Evolutionary conservation across 176 grass and related monocot species (phyloP).

Genomic region (Areca catechu): DNA sequence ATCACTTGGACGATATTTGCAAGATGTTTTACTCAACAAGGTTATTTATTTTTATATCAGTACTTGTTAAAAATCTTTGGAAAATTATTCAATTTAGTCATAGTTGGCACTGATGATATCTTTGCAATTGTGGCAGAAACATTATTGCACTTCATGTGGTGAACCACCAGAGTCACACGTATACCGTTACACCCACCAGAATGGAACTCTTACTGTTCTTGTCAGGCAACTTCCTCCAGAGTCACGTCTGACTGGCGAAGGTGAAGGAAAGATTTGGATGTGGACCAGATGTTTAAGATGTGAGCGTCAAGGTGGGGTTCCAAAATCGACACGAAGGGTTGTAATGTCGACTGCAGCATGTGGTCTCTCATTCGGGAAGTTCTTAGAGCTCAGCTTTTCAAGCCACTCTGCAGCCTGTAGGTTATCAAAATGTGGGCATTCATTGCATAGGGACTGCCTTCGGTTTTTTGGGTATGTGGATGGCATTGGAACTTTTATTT

Average conservation of each 20-base stretch:
- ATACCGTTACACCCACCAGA: slow-evolving; percentile 75
- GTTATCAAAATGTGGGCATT: slow-evolving; percentile 75
- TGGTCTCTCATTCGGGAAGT: slow-evolving; percentile 87
- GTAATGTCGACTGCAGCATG: slow-evolving; percentile 56
- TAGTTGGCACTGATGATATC: slow-evolving; percentile 22
- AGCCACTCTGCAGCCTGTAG: slow-evolving; percentile 66
- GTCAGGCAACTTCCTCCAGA: slow-evolving; percentile 41
- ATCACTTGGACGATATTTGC: slow-evolving; percentile 68
- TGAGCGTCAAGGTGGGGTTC: slow-evolving; percentile 39
- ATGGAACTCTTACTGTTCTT: slow-evolving; percentile 68
- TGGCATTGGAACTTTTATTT: neutral
- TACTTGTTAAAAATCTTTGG: neutral
- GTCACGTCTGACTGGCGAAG: slow-evolving; percentile 46
- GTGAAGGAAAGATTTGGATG: slow-evolving; percentile 87
- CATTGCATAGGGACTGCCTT: slow-evolving; percentile 74
- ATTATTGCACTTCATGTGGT: slow-evolving; percentile 64
- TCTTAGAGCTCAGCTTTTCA: slow-evolving; percentile 93
- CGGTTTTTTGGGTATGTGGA: slow-evolving; percentile 77
- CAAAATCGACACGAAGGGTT: slow-evolving; percentile 46
- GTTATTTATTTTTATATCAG: slow-evolving; percentile 20
- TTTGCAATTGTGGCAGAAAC: slow-evolving; percentile 39
- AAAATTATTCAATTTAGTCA: neutral
- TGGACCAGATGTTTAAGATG: slow-evolving; percentile 89
- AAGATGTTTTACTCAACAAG: slow-evolving; percentile 61
- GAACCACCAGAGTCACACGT: slow-evolving; percentile 72